Evolutionary conservation across 306 rosid species (phyloP).

Genomic region (Prunus dulcis): DNA sequence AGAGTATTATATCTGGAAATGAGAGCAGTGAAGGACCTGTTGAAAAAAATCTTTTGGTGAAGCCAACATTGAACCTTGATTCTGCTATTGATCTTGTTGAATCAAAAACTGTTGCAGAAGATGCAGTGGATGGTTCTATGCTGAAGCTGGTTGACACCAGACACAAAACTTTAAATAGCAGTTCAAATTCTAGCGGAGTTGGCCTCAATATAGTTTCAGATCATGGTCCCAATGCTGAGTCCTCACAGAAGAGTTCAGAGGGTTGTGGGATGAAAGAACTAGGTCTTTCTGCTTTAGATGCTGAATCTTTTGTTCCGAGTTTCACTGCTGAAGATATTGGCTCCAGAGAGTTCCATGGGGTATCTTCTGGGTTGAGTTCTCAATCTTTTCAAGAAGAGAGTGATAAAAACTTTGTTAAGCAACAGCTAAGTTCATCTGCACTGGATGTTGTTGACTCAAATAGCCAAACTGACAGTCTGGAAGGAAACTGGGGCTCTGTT

Average conservation of each 20-base stretch:
- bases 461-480: slow-evolving; percentile 77
- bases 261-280: slow-evolving; percentile 25
- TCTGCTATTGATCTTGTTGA: too few species aligned
- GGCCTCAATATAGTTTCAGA: slow-evolving; percentile 3
- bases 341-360: slow-evolving; percentile 30
- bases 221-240: slow-evolving; percentile 19
- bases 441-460: slow-evolving; percentile 52
- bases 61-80: slow-evolving; percentile 3
- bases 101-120: too few species aligned
- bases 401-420: slow-evolving; percentile 28
- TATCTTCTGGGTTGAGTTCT: slow-evolving; percentile 32
- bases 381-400: slow-evolving; percentile 39
- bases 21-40: slow-evolving; percentile 19
- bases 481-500: slow-evolving; percentile 85
- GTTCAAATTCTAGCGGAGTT: slow-evolving; percentile 19
- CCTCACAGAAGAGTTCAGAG: slow-evolving; percentile 28
- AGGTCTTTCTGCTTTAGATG: slow-evolving; percentile 22
- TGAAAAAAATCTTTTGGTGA: slow-evolving; percentile 20
- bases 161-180: background rate
- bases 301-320: slow-evolving; percentile 33
- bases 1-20: slow-evolving; percentile 21
- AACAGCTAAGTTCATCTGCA: slow-evolving; percentile 32
- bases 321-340: slow-evolving; percentile 26
- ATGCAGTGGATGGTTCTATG: too few species aligned
- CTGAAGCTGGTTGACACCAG: too few species aligned